Base-by-base conservation (phyloP, 139 green algal genomes). In the Diplosphaera chodatii region DNA sequence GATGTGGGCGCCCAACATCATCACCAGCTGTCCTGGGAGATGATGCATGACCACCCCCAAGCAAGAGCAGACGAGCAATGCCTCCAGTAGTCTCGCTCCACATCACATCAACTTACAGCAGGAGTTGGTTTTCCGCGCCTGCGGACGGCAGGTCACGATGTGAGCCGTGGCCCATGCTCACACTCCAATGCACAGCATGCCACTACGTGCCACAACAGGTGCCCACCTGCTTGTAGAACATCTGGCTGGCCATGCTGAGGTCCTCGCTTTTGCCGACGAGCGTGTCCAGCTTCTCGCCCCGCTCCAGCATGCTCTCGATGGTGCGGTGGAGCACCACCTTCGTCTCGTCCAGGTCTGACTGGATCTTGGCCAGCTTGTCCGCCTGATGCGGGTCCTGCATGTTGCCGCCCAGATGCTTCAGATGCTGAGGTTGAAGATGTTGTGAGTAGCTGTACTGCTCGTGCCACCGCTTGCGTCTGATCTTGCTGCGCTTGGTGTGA, bases 341-440 rank as follows among this genome's bases (percentile, higher is more conserved):
- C 2, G 91, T 97, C 73, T 98, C 94, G 76, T 98, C 94, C 30
- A 99, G 73, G 74, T 99, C 96, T 31, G 88, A 84, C 81, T 99
- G 96, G 41, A 99, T 98, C 77, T 95, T 96, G 4, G 92, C 82
- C 30, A 99, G 85, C 84, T 99, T 99, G 86, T 99, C 96, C 22
- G 94, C 96, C 74, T 91, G 74, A 20, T 83, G 77, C 10, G 93
- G 93, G 75, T 98, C 94, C 89, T 97, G 87, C 65, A 74, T 25
- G 25, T 4, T 5, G 25, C 10, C 48, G 25, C 16, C 3, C 48
- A 59, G 13, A 48, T 13, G 37, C 37, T 48, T 48, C 37, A 13
- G 37, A 21, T 48, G 10, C 37, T 48, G 37, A n/a, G n/a, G n/a
- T n/a, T n/a, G n/a, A n/a, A n/a, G n/a, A n/a, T n/a, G n/a, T n/a